Evolutionary conservation across 1,284 basidiomycete genomes (phyloP).

Genomic region (Cystobasidiaceae sp.): DNA sequence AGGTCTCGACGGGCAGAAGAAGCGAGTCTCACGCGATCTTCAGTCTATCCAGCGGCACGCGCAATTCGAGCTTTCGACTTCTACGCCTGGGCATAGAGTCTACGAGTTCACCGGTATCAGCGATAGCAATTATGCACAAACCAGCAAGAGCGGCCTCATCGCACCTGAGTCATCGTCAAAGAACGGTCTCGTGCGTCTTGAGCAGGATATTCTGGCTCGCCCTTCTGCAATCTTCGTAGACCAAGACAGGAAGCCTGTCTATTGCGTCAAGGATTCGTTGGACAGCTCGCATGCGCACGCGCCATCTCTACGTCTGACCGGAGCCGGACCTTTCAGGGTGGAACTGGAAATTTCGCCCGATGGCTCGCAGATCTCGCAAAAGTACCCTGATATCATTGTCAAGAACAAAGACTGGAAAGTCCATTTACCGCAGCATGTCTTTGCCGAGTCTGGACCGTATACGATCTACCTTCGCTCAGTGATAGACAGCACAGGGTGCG

Average conservation of each 20-base stretch:
- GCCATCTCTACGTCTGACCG: slow-evolving; percentile 60
- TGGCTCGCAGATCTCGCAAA: slow-evolving; percentile 59
- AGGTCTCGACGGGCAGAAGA: slow-evolving; percentile 21
- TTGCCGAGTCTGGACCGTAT: slow-evolving; percentile 73
- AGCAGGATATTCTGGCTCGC: slow-evolving; percentile 71
- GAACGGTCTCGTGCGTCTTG: slow-evolving; percentile 51
- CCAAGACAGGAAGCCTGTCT: slow-evolving; percentile 60
- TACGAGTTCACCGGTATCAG: slow-evolving; percentile 85
- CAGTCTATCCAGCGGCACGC: slow-evolving; percentile 39
- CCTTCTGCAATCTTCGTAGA: slow-evolving; percentile 68
- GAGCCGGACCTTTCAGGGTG: slow-evolving; percentile 81
- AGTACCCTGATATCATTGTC: slow-evolving; percentile 55
- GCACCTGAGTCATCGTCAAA: slow-evolving; percentile 48
- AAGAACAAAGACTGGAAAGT: slow-evolving; percentile 66
- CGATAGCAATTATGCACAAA: slow-evolving; percentile 68
- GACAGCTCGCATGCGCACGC: slow-evolving; percentile 49
- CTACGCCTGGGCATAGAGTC: slow-evolving; percentile 69
- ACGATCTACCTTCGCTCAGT: slow-evolving; percentile 69
- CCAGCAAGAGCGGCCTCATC: slow-evolving; percentile 50
- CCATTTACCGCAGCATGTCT: slow-evolving; percentile 62
- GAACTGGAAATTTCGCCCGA: slow-evolving; percentile 68
- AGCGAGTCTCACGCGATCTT: not conserved
- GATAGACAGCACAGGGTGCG: slow-evolving; percentile 71
- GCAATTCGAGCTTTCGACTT: slow-evolving; percentile 58
- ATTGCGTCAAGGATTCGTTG: slow-evolving; percentile 71